phyloP scores from a whole-genome alignment of 2,329 filamentous ascomycete genomes.

The Pseudogymnoascus sp. region DNA sequence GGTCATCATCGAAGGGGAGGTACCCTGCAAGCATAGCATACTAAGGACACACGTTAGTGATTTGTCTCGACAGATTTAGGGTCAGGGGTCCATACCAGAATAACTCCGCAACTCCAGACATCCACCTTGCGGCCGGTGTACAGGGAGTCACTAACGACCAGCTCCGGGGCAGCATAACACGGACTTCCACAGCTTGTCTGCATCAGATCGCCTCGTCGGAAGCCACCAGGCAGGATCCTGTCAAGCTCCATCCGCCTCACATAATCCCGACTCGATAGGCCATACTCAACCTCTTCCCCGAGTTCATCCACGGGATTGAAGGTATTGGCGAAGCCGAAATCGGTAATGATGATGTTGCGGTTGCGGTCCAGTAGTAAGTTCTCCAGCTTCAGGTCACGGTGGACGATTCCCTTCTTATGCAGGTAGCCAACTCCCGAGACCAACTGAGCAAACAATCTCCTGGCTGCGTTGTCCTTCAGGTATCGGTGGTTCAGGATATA shows the following conservation, averaged over 20 bases:
- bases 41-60: conserved; percentile 40
- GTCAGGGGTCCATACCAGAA: conserved; percentile 62
- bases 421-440: conserved; percentile 95
- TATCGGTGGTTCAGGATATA: conserved; percentile 97
- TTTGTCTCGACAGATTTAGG: conserved; percentile 1
- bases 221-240: conserved; percentile 64
- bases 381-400: conserved; percentile 92
- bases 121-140: conserved; percentile 98
- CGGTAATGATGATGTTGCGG: conserved; percentile 98
- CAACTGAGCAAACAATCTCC: conserved; percentile 87
- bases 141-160: conserved; percentile 93
- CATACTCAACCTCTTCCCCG: conserved; percentile 81
- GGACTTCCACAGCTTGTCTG: conserved; percentile 97
- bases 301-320: conserved; percentile 87
- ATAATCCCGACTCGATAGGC: conserved; percentile 77
- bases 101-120: conserved; percentile 98
- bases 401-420: conserved; percentile 97
- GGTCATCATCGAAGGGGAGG: conserved; percentile 94
- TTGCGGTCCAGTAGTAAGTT: conserved; percentile 93
- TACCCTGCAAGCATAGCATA: conserved; percentile 99
- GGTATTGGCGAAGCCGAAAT: conserved; percentile 98
- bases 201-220: conserved; percentile 89
- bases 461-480: conserved; percentile 84
- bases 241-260: conserved; percentile 84
- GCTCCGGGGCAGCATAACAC: conserved; percentile 92